Base-by-base conservation (phyloP, 164 flowering plant species). In the Vitis riparia region DNA sequence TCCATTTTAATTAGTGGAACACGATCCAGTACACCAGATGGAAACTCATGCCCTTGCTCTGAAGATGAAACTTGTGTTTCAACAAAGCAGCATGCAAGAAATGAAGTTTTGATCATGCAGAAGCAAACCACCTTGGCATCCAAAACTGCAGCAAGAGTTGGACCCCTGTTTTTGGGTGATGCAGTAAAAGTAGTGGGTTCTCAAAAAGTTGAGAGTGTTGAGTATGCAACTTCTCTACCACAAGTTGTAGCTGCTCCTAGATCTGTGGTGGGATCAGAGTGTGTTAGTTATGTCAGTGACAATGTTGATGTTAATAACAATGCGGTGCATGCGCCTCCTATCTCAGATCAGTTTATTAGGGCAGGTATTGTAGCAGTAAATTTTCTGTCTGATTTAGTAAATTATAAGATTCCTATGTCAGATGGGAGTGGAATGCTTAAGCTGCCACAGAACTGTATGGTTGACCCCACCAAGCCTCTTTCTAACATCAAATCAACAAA, bases 31-130 rank as follows among this genome's bases (percentile, higher is more conserved):
- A 76, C 88, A 52, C 80, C 85, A 17, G 98, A 92, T 81, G 95
- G 97, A 68, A 85, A 80, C 83, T 81, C 99, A 11, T 88, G 89
- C 71, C 76, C 89, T 17, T 87, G 84, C 71, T 30, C 89, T 62
- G 99, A 91, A 50, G 97, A 90, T 77, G 98, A 93, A 63, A 78
- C 82, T 59, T 81, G 87, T 68, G 70, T 78, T 62, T 80, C 97
- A 13, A 80, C 76, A 67, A 81, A 78, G 69, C 91, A 84, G 67
- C 76, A 75, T 2, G 62, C 68, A 57, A 82, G 73, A 65, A 79
- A 75, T 16, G 86, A 73, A 56, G 69, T 65, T 59, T 55, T 70
- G 53, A 78, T 66, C 63, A 66, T 81, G 48, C 84, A 77, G 55
- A 80, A 75, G 47, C 55, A 83, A 65, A 68, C 89, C 65, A 51